Evolutionary conservation across 139 green algal species (phyloP), one percentile per base, ranked within the genome.

Genomic region (Volvox africanus): DNA sequence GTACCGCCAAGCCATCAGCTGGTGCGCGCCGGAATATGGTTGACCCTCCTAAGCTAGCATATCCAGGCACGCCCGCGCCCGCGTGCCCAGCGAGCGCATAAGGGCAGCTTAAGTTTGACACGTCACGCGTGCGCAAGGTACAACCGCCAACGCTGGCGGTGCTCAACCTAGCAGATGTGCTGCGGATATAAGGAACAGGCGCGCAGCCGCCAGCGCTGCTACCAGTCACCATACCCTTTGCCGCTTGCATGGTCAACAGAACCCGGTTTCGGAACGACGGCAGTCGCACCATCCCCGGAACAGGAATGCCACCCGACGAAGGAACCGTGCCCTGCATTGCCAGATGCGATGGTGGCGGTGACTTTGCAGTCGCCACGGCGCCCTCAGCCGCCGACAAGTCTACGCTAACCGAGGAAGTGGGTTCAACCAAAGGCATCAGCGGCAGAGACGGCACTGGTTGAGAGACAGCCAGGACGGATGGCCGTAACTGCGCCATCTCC

Each of bases 261-360:
- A 89, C 62, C 67, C 44, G 26, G 83, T 89, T 89, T 1, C 67
- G 67, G 36, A 89, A 89, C 3, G 67, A 81, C 1, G 83, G 83
- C 26, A 89, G 68, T 65, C 37, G 28, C 13, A 80, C 83, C n/a
- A 76, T 50, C 14, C 13, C 9, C 1, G 37, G 12, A 36, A 37
- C 44, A 55, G 44, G n/a, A n/a, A n/a, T n/a, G n/a, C n/a, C n/a
- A n/a, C n/a, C 44, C 44, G 44, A 55, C 5, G 44, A 55, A 55
- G 44, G 44, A 55, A 9, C 44, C 44, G 44, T 5, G 44, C 44
- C 44, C 9, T 55, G 44, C 44, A 55, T 55, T 55, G 44, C 5
- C 44, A 55, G 44, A 55, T 55, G 44, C 44, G 9, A 28, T 75
- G 67, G 67, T 26, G 71, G 26, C 33, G 80, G 18, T 20, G 80